A percentile compares a stretch with the other conserved stretches of the same genome.
Conservation (phyloP, 441 rosid species). For the Populus trichocarpa region DNA sequence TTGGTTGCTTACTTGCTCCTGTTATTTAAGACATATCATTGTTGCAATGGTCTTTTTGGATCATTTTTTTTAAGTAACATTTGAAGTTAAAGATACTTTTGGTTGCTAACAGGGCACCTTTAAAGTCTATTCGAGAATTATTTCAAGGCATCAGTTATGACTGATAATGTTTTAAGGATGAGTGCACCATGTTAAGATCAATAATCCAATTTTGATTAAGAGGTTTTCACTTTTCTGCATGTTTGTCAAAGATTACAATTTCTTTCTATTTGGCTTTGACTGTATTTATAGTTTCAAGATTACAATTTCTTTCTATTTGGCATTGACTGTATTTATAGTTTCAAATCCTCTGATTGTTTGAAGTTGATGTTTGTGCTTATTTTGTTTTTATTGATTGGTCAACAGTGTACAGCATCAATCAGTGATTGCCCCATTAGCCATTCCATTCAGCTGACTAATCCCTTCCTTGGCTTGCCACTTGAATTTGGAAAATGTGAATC, state of each 20-base stretch:
- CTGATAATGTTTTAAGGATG: too few relatives aligned
- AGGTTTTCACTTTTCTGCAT: not conserved
- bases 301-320: not conserved
- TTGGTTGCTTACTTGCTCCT: conserved; percentile 13
- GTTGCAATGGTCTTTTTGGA: not conserved
- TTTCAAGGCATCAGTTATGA: not conserved
- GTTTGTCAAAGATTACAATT: not conserved
- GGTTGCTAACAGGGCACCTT: not conserved
- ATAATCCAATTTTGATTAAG: not conserved
- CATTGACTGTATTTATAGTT: not conserved
- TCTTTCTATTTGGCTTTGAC: not conserved
- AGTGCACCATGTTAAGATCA: too few relatives aligned
- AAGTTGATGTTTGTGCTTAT: not conserved
- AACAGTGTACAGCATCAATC: conserved; percentile 66
- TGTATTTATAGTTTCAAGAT: not conserved
- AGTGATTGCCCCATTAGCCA: conserved; percentile 72
- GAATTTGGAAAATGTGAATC: conserved; percentile 93
- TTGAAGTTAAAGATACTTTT: not conserved
- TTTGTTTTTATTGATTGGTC: conserved; percentile 8
- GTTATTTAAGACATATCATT: conserved; percentile 6
- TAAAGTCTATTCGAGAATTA: not conserved
- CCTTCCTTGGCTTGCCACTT: conserved; percentile 91
- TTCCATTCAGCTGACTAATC: conserved; percentile 71
- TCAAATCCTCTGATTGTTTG: not conserved
- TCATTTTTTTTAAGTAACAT: not conserved